phyloP scores from a whole-genome alignment of 176 grass and related monocot genomes.

The Alloteropsis semialata region DNA sequence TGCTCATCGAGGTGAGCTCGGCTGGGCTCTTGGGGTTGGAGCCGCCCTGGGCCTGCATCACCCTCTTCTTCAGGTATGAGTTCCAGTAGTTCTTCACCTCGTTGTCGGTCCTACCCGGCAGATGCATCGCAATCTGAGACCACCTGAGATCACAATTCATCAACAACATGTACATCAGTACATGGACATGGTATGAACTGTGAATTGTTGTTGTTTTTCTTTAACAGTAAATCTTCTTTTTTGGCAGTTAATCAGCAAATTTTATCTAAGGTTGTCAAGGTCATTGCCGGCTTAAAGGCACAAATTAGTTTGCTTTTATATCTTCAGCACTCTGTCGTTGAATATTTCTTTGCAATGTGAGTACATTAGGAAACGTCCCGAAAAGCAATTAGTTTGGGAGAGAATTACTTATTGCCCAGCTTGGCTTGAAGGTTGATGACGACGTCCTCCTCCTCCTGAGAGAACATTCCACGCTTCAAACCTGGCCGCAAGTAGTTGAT shows the following conservation, averaged over 20 bases:
- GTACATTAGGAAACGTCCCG: not conserved
- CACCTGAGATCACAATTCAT: slow-evolving; percentile 48
- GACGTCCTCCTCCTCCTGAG: slow-evolving; percentile 61
- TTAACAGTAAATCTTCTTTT: not conserved
- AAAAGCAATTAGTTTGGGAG: not conserved
- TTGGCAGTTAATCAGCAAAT: not conserved
- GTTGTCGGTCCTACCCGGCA: slow-evolving; percentile 83
- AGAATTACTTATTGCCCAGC: slow-evolving; percentile 82
- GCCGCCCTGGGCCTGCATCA: slow-evolving; percentile 44
- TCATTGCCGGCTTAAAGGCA: not conserved
- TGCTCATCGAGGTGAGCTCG: slow-evolving; percentile 43
- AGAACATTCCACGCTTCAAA: slow-evolving; percentile 75
- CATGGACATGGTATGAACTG: not conserved
- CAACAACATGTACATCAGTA: not conserved
- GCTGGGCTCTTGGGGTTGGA: slow-evolving; percentile 37
- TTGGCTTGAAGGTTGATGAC: slow-evolving; percentile 71
- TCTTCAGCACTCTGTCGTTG: not conserved
- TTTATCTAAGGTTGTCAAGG: not conserved
- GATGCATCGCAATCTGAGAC: slow-evolving; percentile 89
- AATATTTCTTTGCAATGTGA: not conserved
- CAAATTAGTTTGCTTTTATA: not conserved
- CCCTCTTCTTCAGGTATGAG: slow-evolving; percentile 80
- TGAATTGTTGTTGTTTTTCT: not conserved
- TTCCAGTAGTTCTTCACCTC: slow-evolving; percentile 97
- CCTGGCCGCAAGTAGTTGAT: slow-evolving; percentile 83